A percentile compares a stretch with the other conserved stretches of the same genome.
phyloP scores from a whole-genome alignment of 441 rosid genomes.

The Rhodomyrtus psidioides region DNA sequence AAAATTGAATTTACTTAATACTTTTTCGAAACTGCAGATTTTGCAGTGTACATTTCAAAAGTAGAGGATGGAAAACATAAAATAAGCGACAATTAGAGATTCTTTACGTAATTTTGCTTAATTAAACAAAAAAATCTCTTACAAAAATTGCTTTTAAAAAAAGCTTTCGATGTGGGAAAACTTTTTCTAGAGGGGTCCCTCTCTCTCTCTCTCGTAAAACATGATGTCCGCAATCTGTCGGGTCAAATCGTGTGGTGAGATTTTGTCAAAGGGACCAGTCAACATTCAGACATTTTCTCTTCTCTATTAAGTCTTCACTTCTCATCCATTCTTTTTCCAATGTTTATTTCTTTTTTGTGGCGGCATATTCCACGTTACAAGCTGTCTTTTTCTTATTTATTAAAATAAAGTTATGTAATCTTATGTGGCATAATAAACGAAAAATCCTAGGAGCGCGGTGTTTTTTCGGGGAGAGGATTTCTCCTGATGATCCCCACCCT shows the following conservation, averaged over 20 bases:
- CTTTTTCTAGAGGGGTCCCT: neutral
- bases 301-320: neutral
- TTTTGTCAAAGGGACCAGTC: neutral
- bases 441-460: neutral
- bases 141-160: neutral
- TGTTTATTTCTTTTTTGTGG: neutral
- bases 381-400: neutral
- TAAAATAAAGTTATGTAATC: neutral
- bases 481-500: too few relatives aligned
- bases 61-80: neutral
- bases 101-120: neutral
- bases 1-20: too few relatives aligned
- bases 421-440: rapidly evolving
- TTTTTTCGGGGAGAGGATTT: too few relatives aligned
- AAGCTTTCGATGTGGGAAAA: neutral
- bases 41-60: too few relatives aligned
- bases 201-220: neutral
- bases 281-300: neutral
- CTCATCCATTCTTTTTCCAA: neutral
- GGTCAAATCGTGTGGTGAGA: neutral
- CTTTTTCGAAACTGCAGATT: too few relatives aligned
- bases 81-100: neutral
- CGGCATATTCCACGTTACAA: neutral
- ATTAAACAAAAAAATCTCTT: neutral
- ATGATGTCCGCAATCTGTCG: neutral